Evolutionary conservation across 176 grass and related monocot genomes (phyloP).

Genomic region (Eremochloa ophiuroides): DNA sequence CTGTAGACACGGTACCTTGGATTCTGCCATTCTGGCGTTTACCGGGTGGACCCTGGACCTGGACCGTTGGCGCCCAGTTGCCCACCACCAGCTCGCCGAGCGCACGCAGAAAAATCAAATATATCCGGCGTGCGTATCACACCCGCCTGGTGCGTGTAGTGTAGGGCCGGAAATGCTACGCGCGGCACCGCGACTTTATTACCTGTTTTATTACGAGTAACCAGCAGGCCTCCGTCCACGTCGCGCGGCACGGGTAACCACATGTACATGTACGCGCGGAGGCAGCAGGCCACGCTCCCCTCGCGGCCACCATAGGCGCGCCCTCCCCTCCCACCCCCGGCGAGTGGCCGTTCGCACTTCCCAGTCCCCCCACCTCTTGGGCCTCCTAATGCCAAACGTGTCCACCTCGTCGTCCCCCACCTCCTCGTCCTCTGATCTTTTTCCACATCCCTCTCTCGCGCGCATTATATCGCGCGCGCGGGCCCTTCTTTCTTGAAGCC

Average conservation of each 20-base stretch:
- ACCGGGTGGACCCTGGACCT: neutral
- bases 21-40: conserved; percentile 20
- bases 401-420: conserved; percentile 33
- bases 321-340: neutral
- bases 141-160: too few species aligned
- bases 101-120: conserved; percentile 31
- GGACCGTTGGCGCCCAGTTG: too few species aligned
- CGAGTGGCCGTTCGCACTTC: neutral
- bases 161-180: neutral
- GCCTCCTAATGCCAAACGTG: conserved; percentile 33
- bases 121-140: too few species aligned
- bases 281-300: conserved; percentile 44
- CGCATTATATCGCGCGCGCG: conserved; percentile 12
- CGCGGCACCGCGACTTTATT: neutral
- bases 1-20: neutral
- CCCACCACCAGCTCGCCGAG: neutral
- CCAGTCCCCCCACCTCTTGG: neutral
- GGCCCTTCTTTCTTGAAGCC: too few species aligned
- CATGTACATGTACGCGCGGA: neutral
- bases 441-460: neutral
- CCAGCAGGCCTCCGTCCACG: conserved; percentile 23
- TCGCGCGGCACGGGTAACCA: conserved; percentile 41
- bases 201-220: conserved; percentile 1
- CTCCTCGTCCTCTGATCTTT: conserved; percentile 33
- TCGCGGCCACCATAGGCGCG: conserved; percentile 37